Conservation (phyloP, 2,329 filamentous ascomycete species). For the Neopestalotiopsis sp. region DNA sequence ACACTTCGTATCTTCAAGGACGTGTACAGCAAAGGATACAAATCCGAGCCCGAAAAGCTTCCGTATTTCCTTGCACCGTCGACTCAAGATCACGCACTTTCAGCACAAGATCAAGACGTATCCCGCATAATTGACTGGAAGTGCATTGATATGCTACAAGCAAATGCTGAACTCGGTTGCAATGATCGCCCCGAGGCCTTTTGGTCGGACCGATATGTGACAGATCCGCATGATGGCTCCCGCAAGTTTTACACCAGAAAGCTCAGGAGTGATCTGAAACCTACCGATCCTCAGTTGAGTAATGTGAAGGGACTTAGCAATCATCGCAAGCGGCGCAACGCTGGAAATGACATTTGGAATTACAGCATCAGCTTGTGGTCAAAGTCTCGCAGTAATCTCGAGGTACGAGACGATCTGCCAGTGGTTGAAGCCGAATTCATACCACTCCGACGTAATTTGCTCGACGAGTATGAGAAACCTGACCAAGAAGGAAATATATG, state of each 20-base stretch:
- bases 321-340: conserved; percentile 43
- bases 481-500: conserved; percentile 54
- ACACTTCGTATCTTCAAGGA: conserved; percentile 80
- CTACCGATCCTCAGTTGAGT: conserved; percentile 68
- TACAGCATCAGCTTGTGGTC: conserved; percentile 81
- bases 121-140: conserved; percentile 64
- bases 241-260: conserved; percentile 63
- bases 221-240: conserved; percentile 66
- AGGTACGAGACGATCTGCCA: conserved; percentile 73
- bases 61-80: conserved; percentile 84
- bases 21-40: conserved; percentile 87
- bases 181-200: conserved; percentile 51
- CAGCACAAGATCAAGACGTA: conserved; percentile 21
- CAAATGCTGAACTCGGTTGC: conserved; percentile 41
- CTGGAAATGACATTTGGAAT: conserved; percentile 70
- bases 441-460: conserved; percentile 78
- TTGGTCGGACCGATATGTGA: conserved; percentile 57
- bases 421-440: conserved; percentile 80
- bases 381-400: conserved; percentile 56
- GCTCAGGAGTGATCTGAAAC: conserved; percentile 62
- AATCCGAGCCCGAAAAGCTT: conserved; percentile 64
- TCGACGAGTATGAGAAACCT: conserved; percentile 70
- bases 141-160: conserved; percentile 48
- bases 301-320: conserved; percentile 52
- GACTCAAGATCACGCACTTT: conserved; percentile 34